Base-by-base conservation (phyloP, 2,329 filamentous ascomycete genomes). In the Huntiella bhutanensis region DNA sequence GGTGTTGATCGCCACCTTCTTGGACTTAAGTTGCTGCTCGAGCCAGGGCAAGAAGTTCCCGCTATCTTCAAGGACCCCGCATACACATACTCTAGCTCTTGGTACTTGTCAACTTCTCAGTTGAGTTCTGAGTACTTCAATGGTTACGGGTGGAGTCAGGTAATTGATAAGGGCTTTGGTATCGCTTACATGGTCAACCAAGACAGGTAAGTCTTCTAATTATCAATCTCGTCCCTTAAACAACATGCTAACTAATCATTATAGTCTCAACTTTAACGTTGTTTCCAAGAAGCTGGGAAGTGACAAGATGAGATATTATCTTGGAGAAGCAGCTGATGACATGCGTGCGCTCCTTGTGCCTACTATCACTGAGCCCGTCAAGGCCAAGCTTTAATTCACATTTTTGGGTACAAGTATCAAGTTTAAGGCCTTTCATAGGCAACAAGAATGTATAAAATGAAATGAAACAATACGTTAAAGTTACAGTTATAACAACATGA, bases 161-260 rank as follows among this genome's bases (percentile, higher is more conserved):
- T 98, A 45, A 82, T 96, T 47, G 87, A 96, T 58, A 83, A 81
- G 51, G 91, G 91, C 28, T 98, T 91, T 64, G 91, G 91, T 53
- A 93, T 98, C 59, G 91, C 91, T 35, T 98, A 98, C 62, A 98
- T 98, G 91, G 96, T 98, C 62, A 98, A 98, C 60, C 88, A 96
- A 71, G 93, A 95, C 64, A 87, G 42, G 47, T 49, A 41, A 35
- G 47, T 47, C 7, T n/a, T 22, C 19, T 19, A 16, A 8, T 34
- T 8, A 19, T 35, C 8, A 33, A 16, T n/a, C 5, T 4, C 11
- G 12, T 6, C 4, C 10, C 4, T 10, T 13, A 3, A 19, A 13
- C 8, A 28, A 12, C 17, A 10, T 36, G 13, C 34, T 45, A 41
- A 38, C 47, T 36, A 19, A 28, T 28, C 37, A 53, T 93, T 4